Percentiles rank a stretch among this genome's conserved stretches.
These are phyloP conservation scores for Wickerhamomyces xylosicus DNA, from an alignment of 805 yeast species.

Conservation along the genomic window DNA sequence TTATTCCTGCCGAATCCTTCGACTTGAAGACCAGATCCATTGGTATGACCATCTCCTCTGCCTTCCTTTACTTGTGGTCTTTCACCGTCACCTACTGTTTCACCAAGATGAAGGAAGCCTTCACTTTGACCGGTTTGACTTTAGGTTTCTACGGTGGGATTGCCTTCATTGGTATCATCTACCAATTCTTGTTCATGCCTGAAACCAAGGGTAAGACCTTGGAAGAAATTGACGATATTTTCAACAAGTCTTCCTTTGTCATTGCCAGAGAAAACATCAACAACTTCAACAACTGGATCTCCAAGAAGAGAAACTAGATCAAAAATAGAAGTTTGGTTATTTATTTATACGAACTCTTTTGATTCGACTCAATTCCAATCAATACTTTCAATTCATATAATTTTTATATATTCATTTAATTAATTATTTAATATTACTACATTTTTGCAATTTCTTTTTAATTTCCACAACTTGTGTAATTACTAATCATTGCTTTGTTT, in stretches of 20 bases:
- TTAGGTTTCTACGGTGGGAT: slow-evolving; percentile 62
- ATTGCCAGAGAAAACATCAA: slow-evolving; percentile 22
- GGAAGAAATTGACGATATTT: slow-evolving; percentile 62
- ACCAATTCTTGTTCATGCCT: slow-evolving; percentile 50
- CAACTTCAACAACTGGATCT: slow-evolving; percentile 4
- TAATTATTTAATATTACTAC: too few relatives aligned
- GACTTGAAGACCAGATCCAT: slow-evolving; percentile 48
- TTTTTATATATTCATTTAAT: too few relatives aligned
- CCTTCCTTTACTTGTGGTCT: slow-evolving; percentile 48
- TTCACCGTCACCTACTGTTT: slow-evolving; percentile 59
- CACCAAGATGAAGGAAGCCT: slow-evolving; percentile 40
- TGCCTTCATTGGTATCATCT: slow-evolving; percentile 44
- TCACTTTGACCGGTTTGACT: slow-evolving; percentile 53
- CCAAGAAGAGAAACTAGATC: slow-evolving; percentile 1
- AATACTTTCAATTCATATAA: too few relatives aligned
- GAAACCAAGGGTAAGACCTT: slow-evolving; percentile 65
- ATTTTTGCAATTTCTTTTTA: too few relatives aligned
- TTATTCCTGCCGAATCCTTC: slow-evolving; percentile 55
- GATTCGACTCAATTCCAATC: too few relatives aligned
- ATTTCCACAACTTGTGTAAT: too few relatives aligned
- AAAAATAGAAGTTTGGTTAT: too few relatives aligned
- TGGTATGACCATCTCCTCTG: slow-evolving; percentile 55
- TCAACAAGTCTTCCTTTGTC: slow-evolving; percentile 34
- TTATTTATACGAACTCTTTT: too few relatives aligned
- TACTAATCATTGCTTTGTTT: too few relatives aligned